These are phyloP conservation scores for Lepidium sativum DNA, from an alignment of 345 rosid species.

Conservation along the genomic window DNA sequence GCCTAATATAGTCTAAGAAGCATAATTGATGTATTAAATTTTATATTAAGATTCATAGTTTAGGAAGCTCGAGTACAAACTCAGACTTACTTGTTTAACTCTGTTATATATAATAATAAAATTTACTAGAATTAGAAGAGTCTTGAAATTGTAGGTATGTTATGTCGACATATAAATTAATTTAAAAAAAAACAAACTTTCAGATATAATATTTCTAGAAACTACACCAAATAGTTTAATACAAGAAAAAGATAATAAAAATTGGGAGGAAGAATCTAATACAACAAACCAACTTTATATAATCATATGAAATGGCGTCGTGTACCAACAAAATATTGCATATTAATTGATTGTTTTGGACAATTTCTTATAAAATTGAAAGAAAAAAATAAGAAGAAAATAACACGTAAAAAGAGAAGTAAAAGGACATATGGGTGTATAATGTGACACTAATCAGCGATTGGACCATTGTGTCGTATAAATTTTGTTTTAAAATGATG, in stretches of 20 bases:
- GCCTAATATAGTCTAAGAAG: not conserved
- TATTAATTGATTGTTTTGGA: constrained; percentile 14
- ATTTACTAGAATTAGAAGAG: constrained; percentile 13
- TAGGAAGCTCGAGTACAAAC: constrained; percentile 1
- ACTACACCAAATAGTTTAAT: constrained; percentile 18
- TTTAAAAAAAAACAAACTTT: not conserved
- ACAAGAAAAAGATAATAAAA: constrained; percentile 1
- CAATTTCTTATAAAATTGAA: not conserved
- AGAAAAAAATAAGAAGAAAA: not conserved
- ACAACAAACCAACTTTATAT: constrained; percentile 17
- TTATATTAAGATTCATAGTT: not conserved
- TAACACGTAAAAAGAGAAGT: constrained; percentile 21
- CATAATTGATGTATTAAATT: not conserved
- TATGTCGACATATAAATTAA: constrained; percentile 4
- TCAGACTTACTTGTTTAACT: not conserved
- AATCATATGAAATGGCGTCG: constrained; percentile 14
- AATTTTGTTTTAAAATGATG: not conserved
- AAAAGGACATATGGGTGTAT: constrained; percentile 10
- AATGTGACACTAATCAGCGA: constrained; percentile 12
- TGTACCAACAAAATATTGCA: constrained; percentile 9
- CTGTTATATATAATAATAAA: not conserved
- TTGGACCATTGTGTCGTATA: constrained; percentile 27
- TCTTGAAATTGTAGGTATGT: not conserved
- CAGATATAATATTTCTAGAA: constrained; percentile 16
- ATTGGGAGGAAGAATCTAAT: not conserved